Evolutionary conservation across 257 asterid species (phyloP), one percentile per base, ranked within the genome.

Genomic region (Verbascum thapsus): DNA sequence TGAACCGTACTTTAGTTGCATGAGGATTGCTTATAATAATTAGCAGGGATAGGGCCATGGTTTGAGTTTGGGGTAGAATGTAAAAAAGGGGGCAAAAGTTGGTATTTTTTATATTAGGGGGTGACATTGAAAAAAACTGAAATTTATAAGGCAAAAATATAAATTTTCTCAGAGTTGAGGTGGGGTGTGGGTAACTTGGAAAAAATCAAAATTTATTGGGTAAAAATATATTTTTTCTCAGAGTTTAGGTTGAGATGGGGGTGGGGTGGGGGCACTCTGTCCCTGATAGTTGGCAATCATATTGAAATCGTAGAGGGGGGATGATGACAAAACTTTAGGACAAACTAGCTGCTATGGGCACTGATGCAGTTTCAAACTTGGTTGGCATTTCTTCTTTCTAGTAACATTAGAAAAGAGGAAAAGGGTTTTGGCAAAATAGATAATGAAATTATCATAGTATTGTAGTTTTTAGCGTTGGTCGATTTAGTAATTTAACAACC

Each of bases 311-410:
- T 0, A 5, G 12, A 2, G 49, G 32, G 48, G 11, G 52, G 35
- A 35, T 12, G 17, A 19, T 6, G 57, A 53, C 11, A 17, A n/a
- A 20, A 57, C 19, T 1, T 45, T 32, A 8, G 42, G 30, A 54
- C 16, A 38, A 18, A 2, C 40, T 22, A 49, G 66, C 18, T 69
- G 44, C 20, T 1, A 10, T 51, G 62, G 6, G 59, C 50, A 52
- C 56, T 17, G 37, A 38, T 32, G 17, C 16, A 64, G 56, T 52
- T 69, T 32, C 50, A 37, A 23, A 42, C 8, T 39, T 9, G 44
- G 48, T 8, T 63, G 18, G 71, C 37, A 9, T 49, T 47, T 44
- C 47, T 50, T 49, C 70, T 48, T 53, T 48, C 59, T 40, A 11
- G n/a, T n/a, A n/a, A n/a, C n/a, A n/a, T n/a, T 16, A n/a, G 37